Evolutionary conservation across 352 stramenopile genomes (phyloP), one percentile per base, ranked within the genome.

Genomic region (Pythium guiyangense): DNA sequence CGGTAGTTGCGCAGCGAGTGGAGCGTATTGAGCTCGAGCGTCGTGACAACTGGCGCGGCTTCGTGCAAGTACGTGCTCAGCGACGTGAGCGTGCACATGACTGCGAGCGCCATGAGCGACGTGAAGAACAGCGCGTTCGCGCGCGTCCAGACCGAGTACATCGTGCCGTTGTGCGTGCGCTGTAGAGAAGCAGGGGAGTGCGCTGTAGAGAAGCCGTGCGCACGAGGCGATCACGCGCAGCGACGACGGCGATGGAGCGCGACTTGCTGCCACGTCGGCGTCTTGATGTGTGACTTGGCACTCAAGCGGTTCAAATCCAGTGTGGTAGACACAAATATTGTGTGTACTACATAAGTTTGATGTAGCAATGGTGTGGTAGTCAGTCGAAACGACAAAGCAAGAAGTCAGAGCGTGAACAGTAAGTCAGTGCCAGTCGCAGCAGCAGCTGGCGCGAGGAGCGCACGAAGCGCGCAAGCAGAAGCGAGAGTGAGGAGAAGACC

Each of bases 71-170:
- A 88, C 18, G 84, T 94, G 57, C 63, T 90, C 50, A 94, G 27
- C 22, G 84, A 64, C 51, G 82, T 94, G 46, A 92, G 72, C 59
- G 70, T 69, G 67, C 74, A 85, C 73, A 94, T 88, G 59, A 85
- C 59, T 49, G 79, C 70, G 46, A 94, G 75, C 54, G 74, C 70
- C 69, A 79, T 86, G 29, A 94, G 73, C 62, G 84, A 89, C 70
- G 75, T 74, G 65, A 88, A 92, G 64, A 94, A 84, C 40, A 94
- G 67, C 61, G 82, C 71, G 62, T 94, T 94, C 51, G 77, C 80
- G 53, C 84, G 79, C 67, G 84, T 92, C 84, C 82, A 94, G 43
- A 92, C 64, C 66, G 84, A 92, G 71, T 94, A 86, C 84, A 94
- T 94, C 20, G 34, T 40, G n/a, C 20, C n/a, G 18, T 25, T 44